Conservation (phyloP, 441 rosid genomes). For the Adansonia gregorii region DNA sequence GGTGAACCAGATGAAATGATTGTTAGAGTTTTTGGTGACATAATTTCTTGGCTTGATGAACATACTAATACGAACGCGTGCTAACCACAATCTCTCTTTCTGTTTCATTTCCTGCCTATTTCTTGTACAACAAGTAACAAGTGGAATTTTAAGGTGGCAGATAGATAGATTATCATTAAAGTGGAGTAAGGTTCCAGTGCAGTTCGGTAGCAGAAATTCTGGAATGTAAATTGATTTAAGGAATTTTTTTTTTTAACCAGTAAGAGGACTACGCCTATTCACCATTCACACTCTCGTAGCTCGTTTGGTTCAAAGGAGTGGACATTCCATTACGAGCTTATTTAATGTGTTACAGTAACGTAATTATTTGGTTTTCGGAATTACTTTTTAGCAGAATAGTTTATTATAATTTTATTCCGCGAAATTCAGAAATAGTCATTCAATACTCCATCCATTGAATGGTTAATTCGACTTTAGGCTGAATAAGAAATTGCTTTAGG, state of each 20-base stretch:
- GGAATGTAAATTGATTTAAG: neutral
- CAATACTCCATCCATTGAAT: no score
- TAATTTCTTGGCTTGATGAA: conserved; percentile 75
- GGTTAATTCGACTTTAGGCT: no score
- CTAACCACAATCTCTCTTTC: conserved; percentile 10
- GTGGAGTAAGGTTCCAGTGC: neutral
- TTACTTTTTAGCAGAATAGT: no score
- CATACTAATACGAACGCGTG: conserved; percentile 36
- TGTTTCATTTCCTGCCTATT: neutral
- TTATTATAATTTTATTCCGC: no score
- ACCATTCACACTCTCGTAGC: neutral
- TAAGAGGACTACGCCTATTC: neutral
- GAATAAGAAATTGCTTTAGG: no score
- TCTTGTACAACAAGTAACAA: neutral
- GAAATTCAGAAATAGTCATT: no score
- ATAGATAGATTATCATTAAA: neutral
- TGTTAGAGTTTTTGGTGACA: conserved; percentile 62
- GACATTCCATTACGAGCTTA: no score
- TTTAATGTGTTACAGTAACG: no score
- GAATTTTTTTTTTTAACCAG: neutral
- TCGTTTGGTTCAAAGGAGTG: no score
- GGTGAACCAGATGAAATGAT: conserved; percentile 88
- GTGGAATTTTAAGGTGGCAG: neutral
- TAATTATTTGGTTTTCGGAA: no score
- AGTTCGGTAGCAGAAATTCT: neutral